Conservation (phyloP, 768 basidiomycete species). For the Rickenella mellea region DNA sequence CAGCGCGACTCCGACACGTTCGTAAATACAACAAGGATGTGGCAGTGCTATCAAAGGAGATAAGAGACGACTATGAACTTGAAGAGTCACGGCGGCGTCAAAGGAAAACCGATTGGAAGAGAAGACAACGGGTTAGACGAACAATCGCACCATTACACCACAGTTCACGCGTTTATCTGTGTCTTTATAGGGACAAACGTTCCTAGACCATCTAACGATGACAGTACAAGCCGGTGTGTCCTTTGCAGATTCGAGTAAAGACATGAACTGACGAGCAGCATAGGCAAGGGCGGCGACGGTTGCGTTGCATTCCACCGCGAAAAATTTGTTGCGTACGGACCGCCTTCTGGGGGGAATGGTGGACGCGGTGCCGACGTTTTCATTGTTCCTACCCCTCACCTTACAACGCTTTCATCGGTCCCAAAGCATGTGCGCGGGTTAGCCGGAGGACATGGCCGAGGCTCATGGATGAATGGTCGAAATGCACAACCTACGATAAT, state of each 20-base stretch:
- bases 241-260: background rate
- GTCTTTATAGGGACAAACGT: constrained; percentile 53
- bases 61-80: too few species aligned
- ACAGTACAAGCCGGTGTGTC: constrained; percentile 63
- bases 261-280: constrained; percentile 3
- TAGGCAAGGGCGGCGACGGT: constrained; percentile 84
- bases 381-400: constrained; percentile 63
- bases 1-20: too few species aligned
- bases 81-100: constrained; percentile 2
- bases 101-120: constrained; percentile 14
- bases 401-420: constrained; percentile 72
- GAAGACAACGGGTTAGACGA: constrained; percentile 19
- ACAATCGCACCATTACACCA: background rate
- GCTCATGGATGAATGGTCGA: constrained; percentile 81
- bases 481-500: constrained; percentile 65
- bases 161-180: constrained; percentile 5
- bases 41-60: too few species aligned
- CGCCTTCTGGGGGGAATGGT: constrained; percentile 90
- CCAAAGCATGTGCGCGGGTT: constrained; percentile 58
- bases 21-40: too few species aligned
- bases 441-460: constrained; percentile 65
- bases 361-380: constrained; percentile 85
- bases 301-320: constrained; percentile 91
- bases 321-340: constrained; percentile 73
- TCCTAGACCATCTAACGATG: constrained; percentile 77